Conservation (phyloP, 192 early-diverging fungal species). For the Coemansia sp. region DNA sequence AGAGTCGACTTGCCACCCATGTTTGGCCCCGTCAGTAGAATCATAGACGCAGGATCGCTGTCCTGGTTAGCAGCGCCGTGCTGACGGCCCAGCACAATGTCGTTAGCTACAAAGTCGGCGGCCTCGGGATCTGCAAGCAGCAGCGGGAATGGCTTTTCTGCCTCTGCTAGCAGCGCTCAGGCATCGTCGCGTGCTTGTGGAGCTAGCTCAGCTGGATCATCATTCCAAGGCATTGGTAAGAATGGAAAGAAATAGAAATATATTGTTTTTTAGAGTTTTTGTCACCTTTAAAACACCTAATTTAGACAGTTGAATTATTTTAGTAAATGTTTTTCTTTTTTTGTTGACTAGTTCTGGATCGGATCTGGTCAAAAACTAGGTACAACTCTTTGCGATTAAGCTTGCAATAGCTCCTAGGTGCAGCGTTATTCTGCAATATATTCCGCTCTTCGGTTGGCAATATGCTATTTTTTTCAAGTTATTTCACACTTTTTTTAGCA, state of each 20-base stretch:
- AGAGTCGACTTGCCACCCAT: conserved; percentile 99
- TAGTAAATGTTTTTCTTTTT: too few relatives aligned
- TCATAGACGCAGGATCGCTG: conserved; percentile 58
- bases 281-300: too few relatives aligned
- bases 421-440: too few relatives aligned
- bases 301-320: too few relatives aligned
- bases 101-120: conserved; percentile 92
- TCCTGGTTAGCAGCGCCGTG: conserved; percentile 25
- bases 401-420: too few relatives aligned
- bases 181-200: neutral
- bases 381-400: too few relatives aligned
- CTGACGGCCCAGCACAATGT: conserved; percentile 69
- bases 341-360: too few relatives aligned
- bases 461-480: too few relatives aligned
- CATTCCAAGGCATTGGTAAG: conserved; percentile 42
- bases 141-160: neutral
- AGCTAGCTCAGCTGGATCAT: conserved; percentile 13
- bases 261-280: too few relatives aligned
- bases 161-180: neutral
- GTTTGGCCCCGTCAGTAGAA: conserved; percentile 97
- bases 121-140: neutral
- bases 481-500: too few relatives aligned
- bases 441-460: too few relatives aligned
- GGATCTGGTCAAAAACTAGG: too few relatives aligned
- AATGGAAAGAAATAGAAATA: conserved; percentile 29